Percentiles rank a stretch among this genome's conserved stretches.
Evolutionary conservation across 257 asterid genomes (phyloP).

Genomic region (Solanum medicagineum): DNA sequence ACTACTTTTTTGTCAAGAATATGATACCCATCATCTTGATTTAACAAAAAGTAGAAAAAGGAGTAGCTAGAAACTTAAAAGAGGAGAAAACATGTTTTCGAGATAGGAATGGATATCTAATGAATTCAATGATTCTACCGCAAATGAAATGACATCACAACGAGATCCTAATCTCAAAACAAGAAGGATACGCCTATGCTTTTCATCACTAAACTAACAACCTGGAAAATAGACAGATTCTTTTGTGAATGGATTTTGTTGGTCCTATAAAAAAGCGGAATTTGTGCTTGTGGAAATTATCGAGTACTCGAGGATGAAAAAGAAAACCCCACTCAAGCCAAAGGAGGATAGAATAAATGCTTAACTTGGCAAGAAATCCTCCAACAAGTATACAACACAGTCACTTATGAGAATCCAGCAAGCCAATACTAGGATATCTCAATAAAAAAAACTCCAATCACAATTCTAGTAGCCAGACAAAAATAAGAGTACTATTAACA

Average conservation of each 20-base stretch:
- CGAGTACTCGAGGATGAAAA: background rate
- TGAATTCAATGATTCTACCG: background rate
- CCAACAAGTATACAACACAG: background rate
- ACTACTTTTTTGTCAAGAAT: background rate
- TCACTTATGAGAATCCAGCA: background rate
- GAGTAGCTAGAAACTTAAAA: background rate
- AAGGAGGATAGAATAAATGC: background rate
- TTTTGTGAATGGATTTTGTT: background rate
- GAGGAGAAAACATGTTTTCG: background rate
- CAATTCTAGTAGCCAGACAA: background rate
- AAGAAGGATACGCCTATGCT: background rate
- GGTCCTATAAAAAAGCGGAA: background rate
- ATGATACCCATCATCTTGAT: background rate
- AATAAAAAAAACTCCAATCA: background rate
- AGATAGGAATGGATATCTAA: background rate
- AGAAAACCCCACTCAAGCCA: background rate
- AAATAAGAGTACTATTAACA: slow-evolving; percentile 6
- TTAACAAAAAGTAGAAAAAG: background rate
- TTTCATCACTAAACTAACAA: background rate
- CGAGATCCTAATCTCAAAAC: background rate
- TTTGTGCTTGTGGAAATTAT: background rate
- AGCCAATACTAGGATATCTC: background rate
- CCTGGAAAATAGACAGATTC: background rate
- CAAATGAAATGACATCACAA: background rate
- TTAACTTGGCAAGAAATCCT: background rate